A percentile compares a stretch with the other conserved stretches of the same genome.
phyloP scores from a whole-genome alignment of 208 protist genomes.

The Strigomonas culicis region DNA sequence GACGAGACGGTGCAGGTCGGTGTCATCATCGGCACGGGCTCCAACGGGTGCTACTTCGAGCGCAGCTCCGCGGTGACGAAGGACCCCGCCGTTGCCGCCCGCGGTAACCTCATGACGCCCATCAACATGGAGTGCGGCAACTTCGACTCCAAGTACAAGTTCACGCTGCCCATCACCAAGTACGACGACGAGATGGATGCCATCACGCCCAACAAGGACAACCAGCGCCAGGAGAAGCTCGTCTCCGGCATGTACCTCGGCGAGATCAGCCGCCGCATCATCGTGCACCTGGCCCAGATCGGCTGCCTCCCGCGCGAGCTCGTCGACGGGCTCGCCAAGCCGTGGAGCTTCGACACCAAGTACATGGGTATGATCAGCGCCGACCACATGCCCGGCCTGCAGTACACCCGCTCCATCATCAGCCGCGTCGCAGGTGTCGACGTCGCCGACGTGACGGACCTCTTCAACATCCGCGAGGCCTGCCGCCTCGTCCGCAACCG shows the following conservation, averaged over 20 bases:
- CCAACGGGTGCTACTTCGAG: slow-evolving; percentile 92
- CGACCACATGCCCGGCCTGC: slow-evolving; percentile 68
- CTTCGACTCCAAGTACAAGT: slow-evolving; percentile 82
- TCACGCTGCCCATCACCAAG: slow-evolving; percentile 59
- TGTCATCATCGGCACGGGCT: slow-evolving; percentile 89
- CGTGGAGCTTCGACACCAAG: slow-evolving; percentile 55
- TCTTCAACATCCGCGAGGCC: slow-evolving; percentile 50
- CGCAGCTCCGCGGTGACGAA: slow-evolving; percentile 67
- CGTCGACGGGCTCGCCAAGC: slow-evolving; percentile 29
- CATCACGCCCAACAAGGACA: slow-evolving; percentile 54
- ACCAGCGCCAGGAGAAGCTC: slow-evolving; percentile 85
- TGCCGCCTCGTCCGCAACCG: slow-evolving; percentile 74
- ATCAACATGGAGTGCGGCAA: slow-evolving; percentile 93
- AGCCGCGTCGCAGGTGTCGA: slow-evolving; percentile 44
- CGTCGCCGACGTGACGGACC: slow-evolving; percentile 35
- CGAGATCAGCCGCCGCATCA: slow-evolving; percentile 68
- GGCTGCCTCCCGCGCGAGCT: slow-evolving; percentile 51
- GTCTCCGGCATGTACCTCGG: slow-evolving; percentile 91
- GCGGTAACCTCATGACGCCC: slow-evolving; percentile 44
- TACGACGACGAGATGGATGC: slow-evolving; percentile 75
- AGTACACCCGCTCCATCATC: slow-evolving; percentile 56
- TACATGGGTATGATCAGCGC: slow-evolving; percentile 55
- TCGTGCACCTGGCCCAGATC: slow-evolving; percentile 42
- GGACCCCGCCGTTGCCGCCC: slow-evolving; percentile 41
- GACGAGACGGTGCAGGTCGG: slow-evolving; percentile 67